A percentile compares a stretch with the other conserved stretches of the same genome.
These are phyloP conservation scores for Sutorius eximius DNA, from an alignment of 1,284 basidiomycete genomes.

Conservation along the genomic window DNA sequence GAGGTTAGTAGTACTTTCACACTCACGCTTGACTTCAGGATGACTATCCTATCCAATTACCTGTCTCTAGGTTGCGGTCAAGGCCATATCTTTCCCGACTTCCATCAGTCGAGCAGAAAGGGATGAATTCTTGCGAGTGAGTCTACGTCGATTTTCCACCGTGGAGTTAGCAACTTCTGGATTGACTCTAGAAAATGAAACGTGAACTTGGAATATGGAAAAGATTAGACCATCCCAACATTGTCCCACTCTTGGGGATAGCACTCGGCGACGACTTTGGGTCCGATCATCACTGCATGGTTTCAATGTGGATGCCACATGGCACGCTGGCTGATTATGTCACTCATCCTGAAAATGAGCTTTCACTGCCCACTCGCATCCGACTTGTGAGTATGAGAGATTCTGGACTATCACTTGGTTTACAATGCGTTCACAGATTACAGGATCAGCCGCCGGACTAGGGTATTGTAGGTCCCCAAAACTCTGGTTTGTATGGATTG, in stretches of 20 bases:
- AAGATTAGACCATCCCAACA: background rate
- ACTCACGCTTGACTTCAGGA: background rate
- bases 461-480: background rate
- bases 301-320: constrained; percentile 10
- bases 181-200: background rate
- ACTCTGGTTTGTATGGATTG: background rate
- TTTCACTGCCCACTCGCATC: background rate
- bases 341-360: background rate
- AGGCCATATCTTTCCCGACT: background rate
- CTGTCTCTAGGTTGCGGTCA: constrained; percentile 7
- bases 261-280: background rate
- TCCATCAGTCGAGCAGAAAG: background rate
- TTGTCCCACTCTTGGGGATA: background rate
- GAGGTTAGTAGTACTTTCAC: background rate
- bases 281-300: constrained; percentile 10
- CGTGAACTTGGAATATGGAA: constrained; percentile 9
- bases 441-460: constrained; percentile 2
- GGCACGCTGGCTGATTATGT: constrained; percentile 6
- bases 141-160: background rate
- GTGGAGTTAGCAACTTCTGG: background rate
- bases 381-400: background rate
- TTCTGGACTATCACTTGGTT: background rate
- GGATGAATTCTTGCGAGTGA: background rate
- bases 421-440: background rate
- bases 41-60: background rate